Evolutionary conservation across 345 rosid species (phyloP).

Genomic region (Moricandia moricandioides): DNA sequence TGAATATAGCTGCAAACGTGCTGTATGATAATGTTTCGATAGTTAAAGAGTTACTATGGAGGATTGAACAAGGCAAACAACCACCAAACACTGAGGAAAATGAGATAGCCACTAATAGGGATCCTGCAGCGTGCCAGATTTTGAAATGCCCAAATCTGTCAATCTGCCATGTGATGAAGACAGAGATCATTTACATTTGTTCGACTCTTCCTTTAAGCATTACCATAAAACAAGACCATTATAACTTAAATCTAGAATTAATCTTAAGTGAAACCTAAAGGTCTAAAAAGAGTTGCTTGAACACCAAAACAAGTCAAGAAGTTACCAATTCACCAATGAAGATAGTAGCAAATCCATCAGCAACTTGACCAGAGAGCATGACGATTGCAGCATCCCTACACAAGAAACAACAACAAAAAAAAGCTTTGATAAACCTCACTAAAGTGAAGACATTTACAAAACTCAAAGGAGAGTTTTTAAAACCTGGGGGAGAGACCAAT

Average conservation of each 20-base stretch:
- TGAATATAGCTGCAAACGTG: slow-evolving; percentile 82
- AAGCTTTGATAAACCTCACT: neutral
- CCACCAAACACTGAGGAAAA: slow-evolving; percentile 97
- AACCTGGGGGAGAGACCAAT: slow-evolving; percentile 87
- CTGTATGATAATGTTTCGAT: slow-evolving; percentile 77
- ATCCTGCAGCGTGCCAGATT: slow-evolving; percentile 92
- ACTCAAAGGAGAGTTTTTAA: neutral
- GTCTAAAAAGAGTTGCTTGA: neutral
- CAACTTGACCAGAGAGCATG: slow-evolving; percentile 94
- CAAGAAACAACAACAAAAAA: neutral
- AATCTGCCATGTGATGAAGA: slow-evolving; percentile 26
- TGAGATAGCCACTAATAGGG: slow-evolving; percentile 76
- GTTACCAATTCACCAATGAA: slow-evolving; percentile 86
- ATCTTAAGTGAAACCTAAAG: neutral
- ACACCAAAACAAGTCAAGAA: neutral
- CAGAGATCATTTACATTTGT: neutral
- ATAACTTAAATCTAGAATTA: neutral
- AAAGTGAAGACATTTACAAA: neutral
- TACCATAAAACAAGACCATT: neutral
- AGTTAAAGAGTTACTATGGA: slow-evolving; percentile 41
- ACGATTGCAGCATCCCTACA: slow-evolving; percentile 79
- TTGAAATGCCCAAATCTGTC: slow-evolving; percentile 94
- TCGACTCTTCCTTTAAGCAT: neutral
- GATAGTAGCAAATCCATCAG: slow-evolving; percentile 84
- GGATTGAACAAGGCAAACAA: slow-evolving; percentile 70